Percentiles rank a stretch among this genome's conserved stretches.
Conservation (phyloP, 2,329 filamentous ascomycete species). For the Alternaria gansuensis region DNA sequence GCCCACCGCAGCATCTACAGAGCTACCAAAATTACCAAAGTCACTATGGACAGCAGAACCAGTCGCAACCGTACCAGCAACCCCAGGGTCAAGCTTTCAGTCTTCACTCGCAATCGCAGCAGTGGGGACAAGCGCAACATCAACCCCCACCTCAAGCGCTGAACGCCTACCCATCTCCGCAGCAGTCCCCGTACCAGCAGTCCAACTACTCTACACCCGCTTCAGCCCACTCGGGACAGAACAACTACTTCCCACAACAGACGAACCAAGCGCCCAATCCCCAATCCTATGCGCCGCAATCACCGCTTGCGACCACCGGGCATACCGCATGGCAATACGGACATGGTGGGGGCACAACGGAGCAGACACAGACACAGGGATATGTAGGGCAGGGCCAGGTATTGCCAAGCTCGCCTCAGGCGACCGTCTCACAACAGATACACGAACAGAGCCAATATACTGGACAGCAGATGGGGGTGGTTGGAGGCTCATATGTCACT, state of each 20-base stretch:
- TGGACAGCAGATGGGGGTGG: conserved; percentile 42
- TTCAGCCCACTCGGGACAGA: conserved; percentile 34
- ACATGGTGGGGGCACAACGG: conserved; percentile 21
- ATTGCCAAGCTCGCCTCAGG: conserved; percentile 14
- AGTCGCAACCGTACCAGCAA: conserved; percentile 32
- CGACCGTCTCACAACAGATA: conserved; percentile 19
- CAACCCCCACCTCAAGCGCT: conserved; percentile 27
- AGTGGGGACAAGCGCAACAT: conserved; percentile 29
- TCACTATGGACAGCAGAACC: conserved; percentile 35
- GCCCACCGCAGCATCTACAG: conserved; percentile 42
- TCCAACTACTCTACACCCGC: conserved; percentile 35
- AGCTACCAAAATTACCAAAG: conserved; percentile 48
- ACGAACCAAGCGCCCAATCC: conserved; percentile 15
- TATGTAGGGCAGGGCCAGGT: conserved; percentile 25
- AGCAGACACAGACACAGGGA: conserved; percentile 22
- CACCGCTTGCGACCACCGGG: conserved; percentile 21
- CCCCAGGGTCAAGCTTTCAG: conserved; percentile 24
- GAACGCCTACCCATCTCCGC: conserved; percentile 32
- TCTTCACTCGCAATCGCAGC: conserved; percentile 27
- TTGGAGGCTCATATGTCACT: conserved; percentile 26
- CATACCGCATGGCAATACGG: conserved; percentile 25
- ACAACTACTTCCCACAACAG: conserved; percentile 42
- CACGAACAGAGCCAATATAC: conserved; percentile 21
- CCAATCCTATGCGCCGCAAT: conserved; percentile 25
- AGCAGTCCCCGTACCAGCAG: conserved; percentile 41